Evolutionary conservation across 176 grass and related monocot species (phyloP).

Genomic region (Urochloa ruziziensis): DNA sequence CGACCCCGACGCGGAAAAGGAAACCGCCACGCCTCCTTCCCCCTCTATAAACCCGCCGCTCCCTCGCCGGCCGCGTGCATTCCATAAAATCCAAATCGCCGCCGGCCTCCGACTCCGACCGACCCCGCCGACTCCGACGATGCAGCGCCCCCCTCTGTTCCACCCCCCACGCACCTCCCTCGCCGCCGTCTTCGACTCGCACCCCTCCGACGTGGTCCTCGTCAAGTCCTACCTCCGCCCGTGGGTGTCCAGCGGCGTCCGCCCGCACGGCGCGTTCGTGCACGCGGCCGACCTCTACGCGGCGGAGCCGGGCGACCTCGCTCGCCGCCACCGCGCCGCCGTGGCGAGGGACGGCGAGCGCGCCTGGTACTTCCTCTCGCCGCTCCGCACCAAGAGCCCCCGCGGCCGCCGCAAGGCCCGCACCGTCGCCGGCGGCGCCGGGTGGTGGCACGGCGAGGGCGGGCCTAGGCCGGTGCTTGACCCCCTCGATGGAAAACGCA

Average conservation of each 20-base stretch:
- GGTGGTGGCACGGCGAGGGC: not conserved
- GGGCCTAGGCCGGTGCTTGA: not conserved
- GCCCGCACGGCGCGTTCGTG: not conserved
- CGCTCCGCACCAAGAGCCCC: not conserved
- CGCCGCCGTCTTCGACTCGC: not conserved
- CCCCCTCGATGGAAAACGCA: not conserved
- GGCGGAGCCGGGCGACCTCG: not conserved
- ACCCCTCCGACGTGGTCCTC: not conserved
- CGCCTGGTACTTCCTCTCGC: not conserved
- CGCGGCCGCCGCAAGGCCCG: not conserved
- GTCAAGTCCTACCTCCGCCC: not conserved
- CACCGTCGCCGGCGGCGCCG: not conserved
- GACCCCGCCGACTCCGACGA: no score
- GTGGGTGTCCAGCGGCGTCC: not conserved
- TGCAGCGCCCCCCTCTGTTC: no score
- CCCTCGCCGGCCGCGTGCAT: no score
- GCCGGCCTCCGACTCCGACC: no score
- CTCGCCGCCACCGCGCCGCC: not conserved
- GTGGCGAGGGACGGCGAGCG: not conserved
- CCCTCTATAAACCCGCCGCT: no score
- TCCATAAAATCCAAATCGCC: no score
- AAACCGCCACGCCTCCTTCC: no score
- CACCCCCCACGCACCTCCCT: no score
- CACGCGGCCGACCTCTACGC: not conserved
- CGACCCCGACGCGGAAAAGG: no score